phyloP scores from a whole-genome alignment of 108 stramenopile genomes.

The Skeletonema tropicum region DNA sequence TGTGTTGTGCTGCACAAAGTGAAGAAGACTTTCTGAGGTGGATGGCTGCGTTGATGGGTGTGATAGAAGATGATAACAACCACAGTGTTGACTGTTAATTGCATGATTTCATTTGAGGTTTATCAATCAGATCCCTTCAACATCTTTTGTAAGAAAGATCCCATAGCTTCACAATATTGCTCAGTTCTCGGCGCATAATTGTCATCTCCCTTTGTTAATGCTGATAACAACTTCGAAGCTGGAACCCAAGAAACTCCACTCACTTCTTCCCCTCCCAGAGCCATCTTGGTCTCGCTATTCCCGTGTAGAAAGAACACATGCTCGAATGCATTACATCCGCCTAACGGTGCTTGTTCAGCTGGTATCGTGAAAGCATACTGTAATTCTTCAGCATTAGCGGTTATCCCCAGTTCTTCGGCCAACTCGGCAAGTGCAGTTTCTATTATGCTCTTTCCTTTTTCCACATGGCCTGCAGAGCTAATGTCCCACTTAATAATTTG shows the following conservation, averaged over 20 bases:
- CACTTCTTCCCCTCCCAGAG: slow-evolving; percentile 47
- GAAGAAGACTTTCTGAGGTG: slow-evolving; percentile 45
- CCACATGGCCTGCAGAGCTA: slow-evolving; percentile 49
- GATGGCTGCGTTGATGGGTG: slow-evolving; percentile 39
- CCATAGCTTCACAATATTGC: slow-evolving; percentile 37
- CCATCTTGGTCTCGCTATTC: not conserved
- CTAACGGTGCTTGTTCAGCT: slow-evolving; percentile 31
- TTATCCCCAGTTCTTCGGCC: slow-evolving; percentile 46
- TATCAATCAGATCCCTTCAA: not conserved
- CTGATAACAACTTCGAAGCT: slow-evolving; percentile 16
- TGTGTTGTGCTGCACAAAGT: slow-evolving; percentile 45
- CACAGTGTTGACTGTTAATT: not conserved
- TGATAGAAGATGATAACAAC: slow-evolving; percentile 21
- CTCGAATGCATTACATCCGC: slow-evolving; percentile 58
- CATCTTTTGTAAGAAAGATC: not conserved
- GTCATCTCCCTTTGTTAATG: slow-evolving; percentile 22
- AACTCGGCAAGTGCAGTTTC: slow-evolving; percentile 26
- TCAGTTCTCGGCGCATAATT: slow-evolving; percentile 31
- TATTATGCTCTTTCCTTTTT: slow-evolving; percentile 12
- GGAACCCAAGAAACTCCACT: slow-evolving; percentile 38
- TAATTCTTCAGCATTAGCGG: slow-evolving; percentile 2
- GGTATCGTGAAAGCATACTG: slow-evolving; percentile 45
- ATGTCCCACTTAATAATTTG: slow-evolving; percentile 45
- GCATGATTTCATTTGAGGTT: not conserved
- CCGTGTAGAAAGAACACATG: slow-evolving; percentile 48